Percentiles rank a stretch among this genome's conserved stretches.
Evolutionary conservation across 2,329 filamentous ascomycete genomes (phyloP).

Genomic region (Hypoxylon rubiginosum): DNA sequence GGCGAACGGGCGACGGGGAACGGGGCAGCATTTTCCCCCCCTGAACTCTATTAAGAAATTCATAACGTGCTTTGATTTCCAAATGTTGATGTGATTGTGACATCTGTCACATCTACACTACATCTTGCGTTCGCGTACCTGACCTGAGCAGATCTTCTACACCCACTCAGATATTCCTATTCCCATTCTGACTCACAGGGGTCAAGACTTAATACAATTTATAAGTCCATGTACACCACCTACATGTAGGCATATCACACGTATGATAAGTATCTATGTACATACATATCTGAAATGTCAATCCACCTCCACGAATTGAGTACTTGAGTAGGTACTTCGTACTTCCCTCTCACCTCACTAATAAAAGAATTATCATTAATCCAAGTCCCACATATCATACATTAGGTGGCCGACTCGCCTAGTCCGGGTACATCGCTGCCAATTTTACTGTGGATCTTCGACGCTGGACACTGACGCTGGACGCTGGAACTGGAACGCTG

Average conservation of each 20-base stretch:
- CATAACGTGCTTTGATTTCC: conserved; percentile 24
- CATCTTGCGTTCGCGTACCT: conserved; percentile 6
- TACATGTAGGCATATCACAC: conserved; percentile 1
- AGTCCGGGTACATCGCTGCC: conserved; percentile 8
- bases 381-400: conserved; percentile 5
- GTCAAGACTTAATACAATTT: neutral
- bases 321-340: neutral
- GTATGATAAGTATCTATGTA: conserved; percentile 1
- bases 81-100: conserved; percentile 32
- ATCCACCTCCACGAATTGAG: conserved; percentile 1
- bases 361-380: conserved; percentile 5
- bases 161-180: conserved; percentile 7
- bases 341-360: conserved; percentile 3
- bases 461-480: neutral
- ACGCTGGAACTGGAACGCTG: neutral
- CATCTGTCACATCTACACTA: conserved; percentile 18
- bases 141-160: conserved; percentile 26
- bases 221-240: neutral
- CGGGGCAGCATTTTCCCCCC: conserved; percentile 25
- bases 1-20: neutral
- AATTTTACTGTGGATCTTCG: conserved; percentile 19
- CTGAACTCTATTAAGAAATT: conserved; percentile 21
- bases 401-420: neutral
- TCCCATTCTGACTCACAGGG: conserved; percentile 14
- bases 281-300: neutral